Conservation (phyloP, 441 rosid genomes). For the Brassica balearica region DNA sequence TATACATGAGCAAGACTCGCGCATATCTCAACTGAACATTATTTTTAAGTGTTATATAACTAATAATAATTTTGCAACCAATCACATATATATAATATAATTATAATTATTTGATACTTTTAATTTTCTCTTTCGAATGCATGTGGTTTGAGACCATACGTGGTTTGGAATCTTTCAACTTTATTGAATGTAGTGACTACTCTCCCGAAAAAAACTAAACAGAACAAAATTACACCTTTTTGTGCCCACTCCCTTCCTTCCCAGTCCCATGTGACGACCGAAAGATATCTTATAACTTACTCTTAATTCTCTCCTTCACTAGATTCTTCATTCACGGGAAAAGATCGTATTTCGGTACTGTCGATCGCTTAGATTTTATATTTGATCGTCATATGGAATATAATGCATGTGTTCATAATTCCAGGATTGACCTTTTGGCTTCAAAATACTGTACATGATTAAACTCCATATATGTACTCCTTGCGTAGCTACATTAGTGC, state of each 20-base stretch:
- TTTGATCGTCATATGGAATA: slow-evolving; percentile 21
- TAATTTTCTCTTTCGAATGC: slow-evolving; percentile 9
- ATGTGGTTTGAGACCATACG: slow-evolving; percentile 32
- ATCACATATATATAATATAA: no score
- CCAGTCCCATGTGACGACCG: slow-evolving; percentile 44
- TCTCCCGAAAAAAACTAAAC: slow-evolving; percentile 31
- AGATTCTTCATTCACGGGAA: slow-evolving; percentile 39
- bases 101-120: not conserved
- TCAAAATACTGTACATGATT: slow-evolving; percentile 10
- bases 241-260: slow-evolving; percentile 16
- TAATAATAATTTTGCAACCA: no score
- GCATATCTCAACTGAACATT: no score
- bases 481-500: not conserved
- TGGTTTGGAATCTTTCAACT: slow-evolving; percentile 34
- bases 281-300: slow-evolving; percentile 36
- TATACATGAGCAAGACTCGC: no score
- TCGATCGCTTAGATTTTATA: slow-evolving; percentile 19
- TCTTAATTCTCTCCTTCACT: slow-evolving; percentile 31
- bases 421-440: not conserved
- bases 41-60: no score
- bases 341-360: slow-evolving; percentile 16
- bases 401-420: slow-evolving; percentile 13
- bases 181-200: slow-evolving; percentile 11
- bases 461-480: not conserved
- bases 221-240: slow-evolving; percentile 25